A percentile compares a stretch with the other conserved stretches of the same genome.
phyloP scores from a whole-genome alignment of 116 monocot species.

The Posidonia oceanica region DNA sequence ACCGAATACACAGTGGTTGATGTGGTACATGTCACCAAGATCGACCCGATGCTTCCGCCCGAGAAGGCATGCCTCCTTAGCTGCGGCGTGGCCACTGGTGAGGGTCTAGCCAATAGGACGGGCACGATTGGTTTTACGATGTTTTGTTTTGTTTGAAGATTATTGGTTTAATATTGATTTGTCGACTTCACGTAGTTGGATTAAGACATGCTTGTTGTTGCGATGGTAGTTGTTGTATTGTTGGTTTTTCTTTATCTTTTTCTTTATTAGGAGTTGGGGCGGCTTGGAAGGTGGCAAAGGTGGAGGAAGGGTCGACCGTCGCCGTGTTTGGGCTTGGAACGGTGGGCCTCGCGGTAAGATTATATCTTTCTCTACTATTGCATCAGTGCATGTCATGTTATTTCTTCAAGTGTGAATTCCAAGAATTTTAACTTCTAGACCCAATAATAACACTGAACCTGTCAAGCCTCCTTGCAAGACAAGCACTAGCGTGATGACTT shows the following conservation, averaged over 20 bases:
- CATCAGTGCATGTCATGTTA: not conserved
- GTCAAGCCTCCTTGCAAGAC: no score
- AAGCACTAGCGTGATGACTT: no score
- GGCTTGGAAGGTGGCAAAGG: slow-evolving; percentile 61
- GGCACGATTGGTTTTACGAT: not conserved
- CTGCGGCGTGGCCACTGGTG: slow-evolving; percentile 80
- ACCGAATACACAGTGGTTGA: slow-evolving; percentile 85
- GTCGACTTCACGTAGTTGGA: not conserved
- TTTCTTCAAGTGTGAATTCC: no score
- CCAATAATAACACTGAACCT: no score
- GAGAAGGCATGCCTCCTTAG: slow-evolving; percentile 77
- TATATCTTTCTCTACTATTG: not conserved
- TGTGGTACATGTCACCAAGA: slow-evolving; percentile 33
- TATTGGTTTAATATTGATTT: not conserved
- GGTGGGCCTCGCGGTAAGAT: slow-evolving; percentile 72
- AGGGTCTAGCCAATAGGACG: not conserved
- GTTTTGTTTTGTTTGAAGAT: not conserved
- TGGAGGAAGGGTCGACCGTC: slow-evolving; percentile 60
- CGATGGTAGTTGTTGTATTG: not conserved
- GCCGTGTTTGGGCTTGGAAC: slow-evolving; percentile 79
- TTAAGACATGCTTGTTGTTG: not conserved
- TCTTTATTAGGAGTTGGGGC: slow-evolving; percentile 47
- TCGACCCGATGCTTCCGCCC: slow-evolving; percentile 37
- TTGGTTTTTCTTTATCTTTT: not conserved
- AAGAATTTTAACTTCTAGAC: no score